Percentiles rank a stretch among this genome's conserved stretches.
Conservation (phyloP, 2,329 filamentous ascomycete genomes). For the Aspergillus alliaceus region DNA sequence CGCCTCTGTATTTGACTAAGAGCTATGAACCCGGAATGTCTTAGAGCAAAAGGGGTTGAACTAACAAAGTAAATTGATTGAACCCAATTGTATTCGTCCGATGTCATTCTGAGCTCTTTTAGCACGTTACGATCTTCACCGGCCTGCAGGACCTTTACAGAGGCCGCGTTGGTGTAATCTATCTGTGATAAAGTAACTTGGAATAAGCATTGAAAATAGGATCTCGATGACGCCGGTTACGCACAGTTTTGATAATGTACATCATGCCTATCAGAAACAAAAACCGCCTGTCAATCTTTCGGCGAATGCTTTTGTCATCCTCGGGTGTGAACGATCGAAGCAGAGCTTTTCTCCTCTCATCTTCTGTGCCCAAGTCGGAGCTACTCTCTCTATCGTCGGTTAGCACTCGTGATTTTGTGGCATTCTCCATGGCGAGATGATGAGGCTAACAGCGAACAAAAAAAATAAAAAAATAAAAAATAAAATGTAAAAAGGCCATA, state of each 20-base stretch:
- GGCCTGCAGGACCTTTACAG: slow-evolving; percentile 13
- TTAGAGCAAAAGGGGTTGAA: not conserved
- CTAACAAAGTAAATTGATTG: slow-evolving; percentile 16
- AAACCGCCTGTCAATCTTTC: slow-evolving; percentile 12
- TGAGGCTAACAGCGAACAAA: not conserved
- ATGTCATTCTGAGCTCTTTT: slow-evolving; percentile 5
- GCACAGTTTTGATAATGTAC: slow-evolving; percentile 13
- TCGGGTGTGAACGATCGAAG: slow-evolving; percentile 12
- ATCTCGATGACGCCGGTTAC: not conserved
- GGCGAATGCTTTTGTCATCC: slow-evolving; percentile 9
- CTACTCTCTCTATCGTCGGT: not conserved
- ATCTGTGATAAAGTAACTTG: not conserved
- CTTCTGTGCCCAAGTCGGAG: not conserved
- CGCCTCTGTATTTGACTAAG: not conserved
- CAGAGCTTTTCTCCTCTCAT: slow-evolving; percentile 9
- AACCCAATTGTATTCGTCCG: slow-evolving; percentile 16
- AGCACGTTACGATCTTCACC: slow-evolving; percentile 10
- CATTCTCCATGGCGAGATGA: not conserved
- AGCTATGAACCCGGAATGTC: not conserved
- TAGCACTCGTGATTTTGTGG: not conserved
- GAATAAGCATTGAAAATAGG: not conserved
- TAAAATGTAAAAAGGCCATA: too few species aligned
- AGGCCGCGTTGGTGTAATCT: slow-evolving; percentile 13
- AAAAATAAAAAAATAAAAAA: not conserved
- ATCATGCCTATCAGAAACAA: slow-evolving; percentile 11